phyloP scores from a whole-genome alignment of 257 asterid species.

The Oldenlandia corymbosa region DNA sequence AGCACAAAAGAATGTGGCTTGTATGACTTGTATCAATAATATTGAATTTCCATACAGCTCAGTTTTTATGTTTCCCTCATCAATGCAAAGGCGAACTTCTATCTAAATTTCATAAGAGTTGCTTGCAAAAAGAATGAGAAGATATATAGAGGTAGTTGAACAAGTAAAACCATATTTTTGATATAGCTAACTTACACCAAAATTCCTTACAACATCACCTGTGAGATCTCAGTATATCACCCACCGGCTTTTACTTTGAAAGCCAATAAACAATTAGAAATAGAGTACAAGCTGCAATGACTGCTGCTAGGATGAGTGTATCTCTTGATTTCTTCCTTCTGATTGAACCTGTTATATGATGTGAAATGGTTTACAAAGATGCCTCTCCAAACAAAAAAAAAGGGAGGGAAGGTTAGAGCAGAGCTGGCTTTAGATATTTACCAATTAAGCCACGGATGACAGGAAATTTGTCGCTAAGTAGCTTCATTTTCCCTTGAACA shows the following conservation, averaged over 20 bases:
- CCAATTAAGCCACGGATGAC: constrained; percentile 86
- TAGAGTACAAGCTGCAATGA: constrained; percentile 94
- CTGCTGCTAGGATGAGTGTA: constrained; percentile 88
- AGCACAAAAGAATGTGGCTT: neutral
- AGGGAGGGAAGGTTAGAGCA: neutral
- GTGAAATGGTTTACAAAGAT: constrained; percentile 13
- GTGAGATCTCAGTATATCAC: constrained; percentile 16
- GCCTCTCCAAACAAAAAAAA: neutral
- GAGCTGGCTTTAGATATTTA: constrained; percentile 25
- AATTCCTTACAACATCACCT: constrained; percentile 23
- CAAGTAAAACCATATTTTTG: neutral
- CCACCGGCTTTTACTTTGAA: constrained; percentile 49
- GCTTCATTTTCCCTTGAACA: constrained; percentile 90
- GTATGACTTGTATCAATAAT: neutral
- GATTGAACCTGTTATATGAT: constrained; percentile 67
- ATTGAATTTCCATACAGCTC: neutral
- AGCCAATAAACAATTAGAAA: constrained; percentile 96
- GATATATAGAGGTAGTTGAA: neutral
- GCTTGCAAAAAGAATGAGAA: neutral
- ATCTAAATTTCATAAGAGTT: too few relatives aligned
- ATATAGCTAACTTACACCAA: constrained; percentile 8
- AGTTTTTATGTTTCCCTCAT: neutral
- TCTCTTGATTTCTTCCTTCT: constrained; percentile 82
- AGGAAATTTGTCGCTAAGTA: constrained; percentile 81
- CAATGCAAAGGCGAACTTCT: neutral